phyloP scores from a whole-genome alignment of 352 stramenopile species.

The Phytophthora palmivora region DNA sequence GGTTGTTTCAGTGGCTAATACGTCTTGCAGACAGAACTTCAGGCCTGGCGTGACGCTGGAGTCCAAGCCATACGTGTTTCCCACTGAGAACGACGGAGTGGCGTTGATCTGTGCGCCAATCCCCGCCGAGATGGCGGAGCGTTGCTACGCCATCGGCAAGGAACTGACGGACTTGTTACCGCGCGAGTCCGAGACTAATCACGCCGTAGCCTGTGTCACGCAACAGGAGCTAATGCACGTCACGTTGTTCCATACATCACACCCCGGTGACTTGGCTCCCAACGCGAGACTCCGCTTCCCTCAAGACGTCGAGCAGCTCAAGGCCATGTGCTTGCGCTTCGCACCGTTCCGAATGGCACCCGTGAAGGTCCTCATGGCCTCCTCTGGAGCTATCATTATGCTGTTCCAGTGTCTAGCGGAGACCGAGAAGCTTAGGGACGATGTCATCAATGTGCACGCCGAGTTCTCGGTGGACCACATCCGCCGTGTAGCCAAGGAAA shows the following conservation, averaged over 20 bases:
- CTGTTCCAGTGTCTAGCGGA: constrained; percentile 57
- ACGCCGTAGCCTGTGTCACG: constrained; percentile 67
- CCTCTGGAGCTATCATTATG: constrained; percentile 73
- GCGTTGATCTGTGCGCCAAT: constrained; percentile 59
- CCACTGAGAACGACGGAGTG: constrained; percentile 50
- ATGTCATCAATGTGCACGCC: constrained; percentile 39
- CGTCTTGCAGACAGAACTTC: constrained; percentile 40
- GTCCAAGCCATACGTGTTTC: constrained; percentile 60
- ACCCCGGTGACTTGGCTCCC: constrained; percentile 62
- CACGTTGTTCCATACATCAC: constrained; percentile 83
- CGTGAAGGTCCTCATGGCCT: constrained; percentile 61
- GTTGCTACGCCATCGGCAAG: constrained; percentile 47
- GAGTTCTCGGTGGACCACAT: constrained; percentile 70
- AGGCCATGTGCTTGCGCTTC: constrained; percentile 44
- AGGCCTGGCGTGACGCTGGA: constrained; percentile 41
- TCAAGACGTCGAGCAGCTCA: constrained; percentile 56
- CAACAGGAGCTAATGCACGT: constrained; percentile 76
- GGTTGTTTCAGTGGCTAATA: neutral
- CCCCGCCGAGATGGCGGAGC: constrained; percentile 40
- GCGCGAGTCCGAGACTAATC: constrained; percentile 31
- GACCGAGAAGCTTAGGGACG: constrained; percentile 8
- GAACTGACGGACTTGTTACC: constrained; percentile 57
- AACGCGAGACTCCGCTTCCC: constrained; percentile 41
- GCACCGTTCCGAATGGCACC: constrained; percentile 53
- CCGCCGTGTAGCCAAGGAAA: constrained; percentile 51